A percentile compares a stretch with the other conserved stretches of the same genome.
phyloP scores from a whole-genome alignment of 164 flowering plant species.

The Nymphaea thermarum region DNA sequence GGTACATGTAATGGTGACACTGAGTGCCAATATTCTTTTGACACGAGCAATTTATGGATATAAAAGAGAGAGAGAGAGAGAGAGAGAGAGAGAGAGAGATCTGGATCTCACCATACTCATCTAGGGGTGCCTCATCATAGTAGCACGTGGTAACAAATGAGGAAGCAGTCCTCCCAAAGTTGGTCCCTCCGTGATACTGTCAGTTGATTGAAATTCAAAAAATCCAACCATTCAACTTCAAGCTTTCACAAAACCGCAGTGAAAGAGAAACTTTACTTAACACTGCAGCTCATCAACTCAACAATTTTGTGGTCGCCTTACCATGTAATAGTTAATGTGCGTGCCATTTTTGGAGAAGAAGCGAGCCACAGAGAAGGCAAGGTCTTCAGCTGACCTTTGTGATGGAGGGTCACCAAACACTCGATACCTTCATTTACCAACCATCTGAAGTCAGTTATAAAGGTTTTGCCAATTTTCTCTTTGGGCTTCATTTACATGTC shows the following conservation, averaged over 20 bases:
- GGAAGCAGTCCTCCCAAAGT: conserved; percentile 54
- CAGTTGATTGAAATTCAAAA: neutral
- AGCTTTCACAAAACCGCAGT: too few relatives aligned
- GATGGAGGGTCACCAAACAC: conserved; percentile 89
- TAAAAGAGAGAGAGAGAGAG: neutral
- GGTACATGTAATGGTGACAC: too few relatives aligned
- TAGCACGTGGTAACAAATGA: conserved; percentile 60
- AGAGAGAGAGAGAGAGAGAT: neutral
- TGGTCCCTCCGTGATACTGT: conserved; percentile 80
- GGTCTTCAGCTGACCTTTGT: conserved; percentile 82
- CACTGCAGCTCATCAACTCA: too few relatives aligned
- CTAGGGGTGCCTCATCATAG: conserved; percentile 85
- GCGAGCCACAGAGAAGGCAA: conserved; percentile 69
- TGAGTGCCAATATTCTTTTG: too few relatives aligned
- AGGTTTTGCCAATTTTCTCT: too few relatives aligned
- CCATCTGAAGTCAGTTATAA: neutral
- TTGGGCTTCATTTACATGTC: too few relatives aligned
- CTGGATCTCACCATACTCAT: conserved; percentile 46
- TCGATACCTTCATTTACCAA: conserved; percentile 42
- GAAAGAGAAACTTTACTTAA: too few relatives aligned
- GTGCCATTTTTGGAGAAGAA: conserved; percentile 79
- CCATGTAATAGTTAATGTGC: conserved; percentile 82
- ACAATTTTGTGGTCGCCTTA: conserved; percentile 2
- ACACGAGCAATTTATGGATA: too few relatives aligned
- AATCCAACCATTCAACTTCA: too few relatives aligned